Evolutionary conservation across 1,139 yeast species (phyloP).

Genomic region (Diutina scorzettiae): DNA sequence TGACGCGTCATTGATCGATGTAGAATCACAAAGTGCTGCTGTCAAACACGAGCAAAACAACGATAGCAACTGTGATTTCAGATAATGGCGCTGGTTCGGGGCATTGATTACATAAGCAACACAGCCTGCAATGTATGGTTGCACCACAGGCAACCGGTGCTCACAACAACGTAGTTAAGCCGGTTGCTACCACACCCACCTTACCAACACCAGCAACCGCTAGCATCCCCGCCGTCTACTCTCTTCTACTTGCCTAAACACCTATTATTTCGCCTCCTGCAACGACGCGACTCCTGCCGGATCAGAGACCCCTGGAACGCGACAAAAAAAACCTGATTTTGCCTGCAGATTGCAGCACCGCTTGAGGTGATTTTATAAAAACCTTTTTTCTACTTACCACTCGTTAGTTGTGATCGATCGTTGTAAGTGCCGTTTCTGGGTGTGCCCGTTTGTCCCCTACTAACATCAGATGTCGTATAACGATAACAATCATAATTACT

Average conservation of each 20-base stretch:
- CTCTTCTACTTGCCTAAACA: too few species aligned
- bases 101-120: background rate
- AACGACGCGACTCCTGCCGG: constrained; percentile 5
- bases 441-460: background rate
- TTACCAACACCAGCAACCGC: too few species aligned
- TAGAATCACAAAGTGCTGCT: too few species aligned
- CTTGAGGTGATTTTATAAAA: constrained; percentile 3
- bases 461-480: constrained; percentile 9
- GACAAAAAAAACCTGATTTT: constrained; percentile 2
- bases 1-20: too few species aligned
- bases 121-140: background rate
- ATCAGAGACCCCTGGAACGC: constrained; percentile 6
- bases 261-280: too few species aligned
- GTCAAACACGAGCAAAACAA: too few species aligned
- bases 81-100: too few species aligned
- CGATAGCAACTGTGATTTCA: too few species aligned
- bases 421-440: background rate
- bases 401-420: constrained; percentile 5
- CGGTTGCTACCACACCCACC: too few species aligned
- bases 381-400: constrained; percentile 1
- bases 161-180: too few species aligned
- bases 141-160: too few species aligned
- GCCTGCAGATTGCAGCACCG: constrained; percentile 3
- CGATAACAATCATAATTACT: constrained; percentile 39
- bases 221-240: too few species aligned